Evolutionary conservation across 2,329 filamentous ascomycete genomes (phyloP), one percentile per base, ranked within the genome.

Genomic region (Cladosporium sp.): DNA sequence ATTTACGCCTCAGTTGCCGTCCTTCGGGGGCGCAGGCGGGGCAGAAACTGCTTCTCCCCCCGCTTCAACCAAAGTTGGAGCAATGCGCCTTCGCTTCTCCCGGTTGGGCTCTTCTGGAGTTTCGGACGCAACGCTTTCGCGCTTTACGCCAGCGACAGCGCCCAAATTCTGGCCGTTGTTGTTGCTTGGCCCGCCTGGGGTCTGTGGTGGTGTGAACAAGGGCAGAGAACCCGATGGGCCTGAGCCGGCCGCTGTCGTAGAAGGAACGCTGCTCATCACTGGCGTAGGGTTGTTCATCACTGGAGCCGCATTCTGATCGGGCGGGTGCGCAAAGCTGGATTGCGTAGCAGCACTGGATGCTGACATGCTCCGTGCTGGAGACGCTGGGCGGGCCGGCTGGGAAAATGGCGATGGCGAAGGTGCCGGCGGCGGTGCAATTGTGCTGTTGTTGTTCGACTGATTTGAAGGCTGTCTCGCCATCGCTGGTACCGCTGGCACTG

Each of bases 191-290:
- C 50, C 61, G 66, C 86, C 80, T 6, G 94, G 94, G 3, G 94
- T 98, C 76, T 96, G 91, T 0, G 94, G 95, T 2, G 95, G 94
- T 8, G 94, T 97, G 44, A 91, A 92, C 72, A 96, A 87, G 0
- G 93, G 91, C 52, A 96, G 80, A 4, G 78, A 78, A 28, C 72
- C 73, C 16, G 50, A 28, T 8, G 40, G 76, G n/a, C 77, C 67
- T 26, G 72, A 73, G 10, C 73, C 74, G 10, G 74, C 75, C 2
- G 79, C 78, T 23, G 79, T 73, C n/a, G 74, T 69, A 5, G 75
- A 74, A 6, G 76, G 76, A 16, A 77, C 63, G 10, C 72, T 69
- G 33, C 72, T 74, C 69, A 76, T 70, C 33, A 71, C 73, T 5
- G 73, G 74, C 3, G 75, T 78, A 12, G 75, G 74, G 46, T 75